A percentile compares a stretch with the other conserved stretches of the same genome.
Conservation (phyloP, 2,329 filamentous ascomycete species). For the Madurella mycetomatis region DNA sequence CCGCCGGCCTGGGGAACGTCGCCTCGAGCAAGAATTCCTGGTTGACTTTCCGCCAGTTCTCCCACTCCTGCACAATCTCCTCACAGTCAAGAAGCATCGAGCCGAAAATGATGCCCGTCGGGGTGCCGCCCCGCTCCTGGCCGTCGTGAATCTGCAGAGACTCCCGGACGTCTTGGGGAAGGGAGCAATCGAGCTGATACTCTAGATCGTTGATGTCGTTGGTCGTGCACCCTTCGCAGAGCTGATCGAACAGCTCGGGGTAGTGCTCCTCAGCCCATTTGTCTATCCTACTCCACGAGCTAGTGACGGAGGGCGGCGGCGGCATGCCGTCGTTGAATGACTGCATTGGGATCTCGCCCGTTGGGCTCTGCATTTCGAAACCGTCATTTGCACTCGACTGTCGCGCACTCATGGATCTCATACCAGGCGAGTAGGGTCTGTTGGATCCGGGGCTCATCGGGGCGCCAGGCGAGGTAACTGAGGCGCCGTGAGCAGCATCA, state of each 20-base stretch:
- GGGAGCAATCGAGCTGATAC: conserved; percentile 88
- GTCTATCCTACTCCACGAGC: conserved; percentile 95
- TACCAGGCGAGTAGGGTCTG: conserved; percentile 83
- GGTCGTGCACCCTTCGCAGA: conserved; percentile 84
- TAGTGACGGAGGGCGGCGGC: conserved; percentile 77
- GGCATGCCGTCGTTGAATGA: conserved; percentile 88
- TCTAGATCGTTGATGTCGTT: conserved; percentile 98
- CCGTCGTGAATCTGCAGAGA: conserved; percentile 89
- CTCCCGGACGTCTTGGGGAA: conserved; percentile 90
- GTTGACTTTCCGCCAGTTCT: conserved; percentile 92
- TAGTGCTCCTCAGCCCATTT: conserved; percentile 93
- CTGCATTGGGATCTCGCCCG: conserved; percentile 91
- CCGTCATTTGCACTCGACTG: conserved; percentile 59
- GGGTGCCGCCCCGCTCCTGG: conserved; percentile 88
- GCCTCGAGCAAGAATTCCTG: conserved; percentile 71
- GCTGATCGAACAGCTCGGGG: conserved; percentile 86
- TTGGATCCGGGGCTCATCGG: conserved; percentile 53
- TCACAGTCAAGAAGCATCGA: conserved; percentile 97
- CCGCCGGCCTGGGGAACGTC: conserved; percentile 53
- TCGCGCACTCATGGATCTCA: conserved; percentile 72
- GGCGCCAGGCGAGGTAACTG: conserved; percentile 43
- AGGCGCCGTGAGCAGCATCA: conserved; percentile 58
- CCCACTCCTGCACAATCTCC: conserved; percentile 96
- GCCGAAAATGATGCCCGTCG: conserved; percentile 89
- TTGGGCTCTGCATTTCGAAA: conserved; percentile 64